These are phyloP conservation scores for Phyllosticta citriasiana DNA, from an alignment of 2,329 filamentous ascomycete species.

Conservation along the genomic window DNA sequence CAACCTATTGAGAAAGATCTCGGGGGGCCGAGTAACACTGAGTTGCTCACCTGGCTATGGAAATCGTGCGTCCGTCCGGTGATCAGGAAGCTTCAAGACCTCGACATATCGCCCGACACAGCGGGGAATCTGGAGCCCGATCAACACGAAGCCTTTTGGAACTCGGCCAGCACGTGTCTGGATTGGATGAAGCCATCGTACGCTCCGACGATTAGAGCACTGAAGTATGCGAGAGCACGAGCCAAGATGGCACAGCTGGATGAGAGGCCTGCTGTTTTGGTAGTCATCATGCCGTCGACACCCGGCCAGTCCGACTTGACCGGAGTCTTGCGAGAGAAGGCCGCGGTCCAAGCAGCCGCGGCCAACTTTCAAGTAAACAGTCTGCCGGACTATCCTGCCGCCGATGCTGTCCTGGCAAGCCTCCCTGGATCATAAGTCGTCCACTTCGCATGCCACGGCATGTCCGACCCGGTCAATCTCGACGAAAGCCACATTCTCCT, in stretches of 20 bases:
- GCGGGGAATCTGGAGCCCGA: too few species aligned
- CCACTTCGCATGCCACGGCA: background rate
- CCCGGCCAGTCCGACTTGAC: background rate
- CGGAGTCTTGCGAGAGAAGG: background rate
- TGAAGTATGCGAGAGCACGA: background rate
- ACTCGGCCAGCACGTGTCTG: background rate
- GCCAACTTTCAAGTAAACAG: too few species aligned
- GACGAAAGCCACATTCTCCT: background rate
- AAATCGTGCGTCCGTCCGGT: background rate
- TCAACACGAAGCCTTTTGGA: too few species aligned
- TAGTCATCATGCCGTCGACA: background rate
- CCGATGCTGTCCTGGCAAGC: too few species aligned
- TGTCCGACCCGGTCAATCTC: background rate
- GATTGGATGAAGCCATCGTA: background rate
- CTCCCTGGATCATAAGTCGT: background rate
- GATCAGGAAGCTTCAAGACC: too few species aligned
- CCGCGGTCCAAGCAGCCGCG: background rate
- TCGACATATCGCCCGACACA: too few species aligned
- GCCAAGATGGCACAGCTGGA: background rate
- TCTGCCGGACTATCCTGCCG: background rate
- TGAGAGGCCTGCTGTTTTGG: background rate
- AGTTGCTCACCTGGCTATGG: background rate
- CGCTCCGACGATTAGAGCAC: background rate
- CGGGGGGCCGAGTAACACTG: too few species aligned
- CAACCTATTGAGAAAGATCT: too few species aligned